Evolutionary conservation across 2,329 filamentous ascomycete species (phyloP).

Genomic region (Massarina eburnea): DNA sequence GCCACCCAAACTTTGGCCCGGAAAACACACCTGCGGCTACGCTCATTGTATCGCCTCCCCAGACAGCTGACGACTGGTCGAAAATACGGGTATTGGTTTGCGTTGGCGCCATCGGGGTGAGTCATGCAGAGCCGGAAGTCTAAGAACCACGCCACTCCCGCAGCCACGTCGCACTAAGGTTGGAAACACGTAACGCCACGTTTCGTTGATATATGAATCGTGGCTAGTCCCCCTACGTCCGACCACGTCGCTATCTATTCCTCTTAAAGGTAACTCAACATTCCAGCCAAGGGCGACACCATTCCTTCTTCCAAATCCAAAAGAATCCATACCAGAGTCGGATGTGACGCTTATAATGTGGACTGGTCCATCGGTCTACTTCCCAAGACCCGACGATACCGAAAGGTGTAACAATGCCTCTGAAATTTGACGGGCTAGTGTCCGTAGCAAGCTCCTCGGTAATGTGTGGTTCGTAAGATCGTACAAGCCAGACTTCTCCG

Average conservation of each 20-base stretch:
- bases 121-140: no score
- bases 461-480: not conserved
- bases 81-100: no score
- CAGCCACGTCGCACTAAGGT: not conserved
- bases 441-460: not conserved
- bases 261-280: no score
- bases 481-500: constrained; percentile 1
- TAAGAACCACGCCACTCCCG: no score
- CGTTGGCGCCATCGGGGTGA: no score
- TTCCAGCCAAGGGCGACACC: not conserved
- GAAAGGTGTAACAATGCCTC: constrained; percentile 3
- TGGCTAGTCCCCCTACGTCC: no score
- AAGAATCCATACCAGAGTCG: not conserved
- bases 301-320: constrained; percentile 4
- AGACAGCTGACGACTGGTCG: no score
- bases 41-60: no score
- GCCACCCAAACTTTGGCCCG: no score
- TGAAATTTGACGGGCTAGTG: not conserved
- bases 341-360: not conserved
- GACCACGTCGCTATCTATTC: no score
- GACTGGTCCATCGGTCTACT: not conserved
- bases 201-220: no score
- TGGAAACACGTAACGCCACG: not conserved
- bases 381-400: constrained; percentile 1
- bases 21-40: no score